Percentiles rank a stretch among this genome's conserved stretches.
Conservation (phyloP, 805 yeast species). For the Candida mattraensis region DNA sequence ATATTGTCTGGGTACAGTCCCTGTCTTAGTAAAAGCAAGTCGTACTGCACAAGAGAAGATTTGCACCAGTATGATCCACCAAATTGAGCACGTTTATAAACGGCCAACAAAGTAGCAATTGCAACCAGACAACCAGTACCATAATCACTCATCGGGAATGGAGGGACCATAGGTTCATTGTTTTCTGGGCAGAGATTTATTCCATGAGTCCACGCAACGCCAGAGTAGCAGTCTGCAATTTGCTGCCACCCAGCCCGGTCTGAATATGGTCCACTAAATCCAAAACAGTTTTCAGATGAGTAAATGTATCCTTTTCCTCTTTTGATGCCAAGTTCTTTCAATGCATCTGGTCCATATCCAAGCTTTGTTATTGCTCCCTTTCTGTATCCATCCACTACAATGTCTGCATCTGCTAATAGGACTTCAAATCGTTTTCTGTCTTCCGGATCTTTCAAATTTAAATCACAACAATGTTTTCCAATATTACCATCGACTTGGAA, state of each 20-base stretch:
- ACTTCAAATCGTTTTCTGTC: constrained; percentile 31
- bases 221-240: constrained; percentile 36
- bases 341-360: constrained; percentile 33
- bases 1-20: constrained; percentile 26
- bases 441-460: constrained; percentile 30
- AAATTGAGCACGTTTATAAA: constrained; percentile 27
- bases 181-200: constrained; percentile 22
- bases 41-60: constrained; percentile 34
- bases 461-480: constrained; percentile 35
- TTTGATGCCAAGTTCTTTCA: constrained; percentile 28
- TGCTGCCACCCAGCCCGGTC: constrained; percentile 40
- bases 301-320: constrained; percentile 35
- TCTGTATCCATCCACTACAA: constrained; percentile 36
- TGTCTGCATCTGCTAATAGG: constrained; percentile 34
- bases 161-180: constrained; percentile 36
- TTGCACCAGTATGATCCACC: constrained; percentile 37
- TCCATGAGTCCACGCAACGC: constrained; percentile 37
- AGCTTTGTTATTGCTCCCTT: constrained; percentile 31
- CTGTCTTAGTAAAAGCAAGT: constrained; percentile 31
- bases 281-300: constrained; percentile 34
- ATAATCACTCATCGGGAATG: constrained; percentile 39
- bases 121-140: constrained; percentile 38
- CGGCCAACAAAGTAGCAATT: constrained; percentile 32
- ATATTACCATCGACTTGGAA: constrained; percentile 37
- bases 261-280: constrained; percentile 34